Percentiles rank a stretch among this genome's conserved stretches.
phyloP scores from a whole-genome alignment of 768 basidiomycete species.

The Podaxis carcinomalis region DNA sequence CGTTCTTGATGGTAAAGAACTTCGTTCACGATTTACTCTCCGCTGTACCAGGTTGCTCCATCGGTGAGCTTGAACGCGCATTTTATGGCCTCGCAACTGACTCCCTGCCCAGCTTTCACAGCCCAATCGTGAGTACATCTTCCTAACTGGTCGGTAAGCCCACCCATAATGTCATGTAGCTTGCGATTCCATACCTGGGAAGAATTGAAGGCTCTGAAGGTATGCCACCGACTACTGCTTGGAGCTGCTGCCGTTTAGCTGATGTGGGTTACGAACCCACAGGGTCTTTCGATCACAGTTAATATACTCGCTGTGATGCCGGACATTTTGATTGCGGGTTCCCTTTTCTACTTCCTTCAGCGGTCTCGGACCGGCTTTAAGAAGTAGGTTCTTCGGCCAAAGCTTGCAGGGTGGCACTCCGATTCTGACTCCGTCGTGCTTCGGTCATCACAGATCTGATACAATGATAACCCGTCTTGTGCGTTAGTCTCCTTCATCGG shows the following conservation, averaged over 20 bases:
- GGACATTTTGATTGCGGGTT: slow-evolving; percentile 46
- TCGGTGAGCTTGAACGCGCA: slow-evolving; percentile 27
- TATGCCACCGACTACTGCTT: slow-evolving; percentile 9
- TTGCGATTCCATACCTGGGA: slow-evolving; percentile 38
- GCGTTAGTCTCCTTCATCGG: slow-evolving; percentile 10
- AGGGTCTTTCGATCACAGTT: slow-evolving; percentile 54
- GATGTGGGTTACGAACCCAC: background rate
- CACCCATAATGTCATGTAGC: slow-evolving; percentile 21
- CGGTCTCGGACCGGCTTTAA: slow-evolving; percentile 51
- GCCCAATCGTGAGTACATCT: slow-evolving; percentile 36
- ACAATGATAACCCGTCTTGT: slow-evolving; percentile 50
- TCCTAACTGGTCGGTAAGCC: background rate
- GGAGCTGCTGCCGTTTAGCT: slow-evolving; percentile 4
- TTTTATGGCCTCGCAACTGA: slow-evolving; percentile 1
- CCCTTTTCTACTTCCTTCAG: slow-evolving; percentile 45
- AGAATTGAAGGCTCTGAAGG: slow-evolving; percentile 43
- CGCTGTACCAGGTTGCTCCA: slow-evolving; percentile 31
- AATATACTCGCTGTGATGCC: slow-evolving; percentile 47
- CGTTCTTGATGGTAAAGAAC: background rate
- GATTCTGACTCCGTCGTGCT: background rate
- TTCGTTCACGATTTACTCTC: background rate
- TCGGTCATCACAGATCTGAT: slow-evolving; percentile 33
- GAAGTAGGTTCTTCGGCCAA: slow-evolving; percentile 26
- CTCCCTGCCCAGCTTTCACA: slow-evolving; percentile 35
- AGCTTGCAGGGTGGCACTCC: background rate